Evolutionary conservation across 2,329 filamentous ascomycete species (phyloP).

Genomic region (Fusarium falciforme): DNA sequence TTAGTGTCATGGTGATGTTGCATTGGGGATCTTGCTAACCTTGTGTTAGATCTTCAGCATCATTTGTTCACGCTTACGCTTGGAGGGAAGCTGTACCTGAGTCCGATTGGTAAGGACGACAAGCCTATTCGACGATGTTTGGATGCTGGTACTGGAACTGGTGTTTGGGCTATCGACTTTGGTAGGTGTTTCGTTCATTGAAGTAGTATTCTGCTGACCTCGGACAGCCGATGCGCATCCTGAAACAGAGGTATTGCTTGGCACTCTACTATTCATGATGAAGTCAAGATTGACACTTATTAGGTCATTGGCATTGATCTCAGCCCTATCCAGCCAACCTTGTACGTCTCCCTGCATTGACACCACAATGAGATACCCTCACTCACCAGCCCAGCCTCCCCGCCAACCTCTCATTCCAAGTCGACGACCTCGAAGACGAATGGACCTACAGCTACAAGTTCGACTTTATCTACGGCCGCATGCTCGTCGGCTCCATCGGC

Average conservation of each 20-base stretch:
- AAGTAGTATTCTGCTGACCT: neutral
- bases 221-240: conserved; percentile 45
- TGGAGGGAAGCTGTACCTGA: conserved; percentile 44
- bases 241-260: conserved; percentile 40
- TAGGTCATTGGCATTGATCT: conserved; percentile 55
- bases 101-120: conserved; percentile 40
- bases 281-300: neutral
- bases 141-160: conserved; percentile 63
- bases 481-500: conserved; percentile 51
- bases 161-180: conserved; percentile 59
- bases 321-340: conserved; percentile 55
- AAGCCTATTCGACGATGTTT: conserved; percentile 48
- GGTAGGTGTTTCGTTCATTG: conserved; percentile 32
- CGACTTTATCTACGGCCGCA: conserved; percentile 56
- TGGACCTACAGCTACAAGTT: conserved; percentile 54
- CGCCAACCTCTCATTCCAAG: conserved; percentile 60
- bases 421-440: conserved; percentile 56
- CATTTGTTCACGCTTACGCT: conserved; percentile 49
- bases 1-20: conserved; percentile 4
- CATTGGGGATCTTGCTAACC: neutral
- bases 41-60: conserved; percentile 49
- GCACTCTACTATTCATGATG: neutral
- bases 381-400: conserved; percentile 51
- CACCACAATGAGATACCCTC: neutral
- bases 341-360: conserved; percentile 36